phyloP scores from a whole-genome alignment of 106 monocot species.

The Dioscorea dumetorum region DNA sequence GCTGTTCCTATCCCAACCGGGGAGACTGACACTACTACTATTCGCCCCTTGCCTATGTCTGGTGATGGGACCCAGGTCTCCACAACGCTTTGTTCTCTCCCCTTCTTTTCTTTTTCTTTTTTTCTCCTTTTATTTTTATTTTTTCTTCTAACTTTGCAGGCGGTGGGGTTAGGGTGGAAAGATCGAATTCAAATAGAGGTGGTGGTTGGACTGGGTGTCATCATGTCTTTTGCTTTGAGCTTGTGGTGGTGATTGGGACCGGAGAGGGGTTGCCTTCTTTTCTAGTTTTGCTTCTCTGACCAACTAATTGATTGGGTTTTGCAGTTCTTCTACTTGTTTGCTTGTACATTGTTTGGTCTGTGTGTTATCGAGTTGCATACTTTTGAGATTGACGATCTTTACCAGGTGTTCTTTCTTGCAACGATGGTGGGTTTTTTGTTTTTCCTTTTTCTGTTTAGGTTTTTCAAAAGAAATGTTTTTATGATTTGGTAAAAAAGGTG shows the following conservation, averaged over 20 bases:
- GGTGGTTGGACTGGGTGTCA: neutral
- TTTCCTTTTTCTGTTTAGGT: too few relatives aligned
- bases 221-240: conserved; percentile 4
- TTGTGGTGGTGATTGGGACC: neutral
- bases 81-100: too few relatives aligned
- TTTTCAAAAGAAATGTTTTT: too few relatives aligned
- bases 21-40: conserved; percentile 37
- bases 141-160: neutral
- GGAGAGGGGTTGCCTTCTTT: neutral
- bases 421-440: too few relatives aligned
- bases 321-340: neutral
- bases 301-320: neutral
- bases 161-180: conserved; percentile 2
- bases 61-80: conserved; percentile 40
- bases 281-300: neutral
- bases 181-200: neutral
- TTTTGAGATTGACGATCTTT: too few relatives aligned
- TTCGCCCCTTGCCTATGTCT: conserved; percentile 40
- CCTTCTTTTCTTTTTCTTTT: neutral
- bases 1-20: conserved; percentile 66
- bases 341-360: neutral
- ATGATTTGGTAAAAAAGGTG: too few relatives aligned
- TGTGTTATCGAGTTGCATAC: too few relatives aligned
- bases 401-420: too few relatives aligned
- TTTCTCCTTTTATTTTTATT: neutral